Evolutionary conservation across 2,329 filamentous ascomycete genomes (phyloP).

Genomic region (Pseudohalonectria lignicola): DNA sequence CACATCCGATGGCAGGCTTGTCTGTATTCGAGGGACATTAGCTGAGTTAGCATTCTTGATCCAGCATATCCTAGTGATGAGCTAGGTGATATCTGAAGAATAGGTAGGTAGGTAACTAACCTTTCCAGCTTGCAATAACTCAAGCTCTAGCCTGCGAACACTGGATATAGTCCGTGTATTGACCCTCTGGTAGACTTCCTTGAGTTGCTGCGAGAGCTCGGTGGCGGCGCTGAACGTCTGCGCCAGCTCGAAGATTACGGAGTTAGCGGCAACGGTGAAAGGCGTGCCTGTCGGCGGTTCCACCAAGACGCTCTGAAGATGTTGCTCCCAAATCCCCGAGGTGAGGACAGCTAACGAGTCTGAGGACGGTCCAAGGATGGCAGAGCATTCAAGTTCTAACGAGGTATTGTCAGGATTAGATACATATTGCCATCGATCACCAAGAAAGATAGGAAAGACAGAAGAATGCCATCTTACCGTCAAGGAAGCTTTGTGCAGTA

Average conservation of each 20-base stretch:
- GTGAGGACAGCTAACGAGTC: conserved; percentile 21
- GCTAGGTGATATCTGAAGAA: too few relatives aligned
- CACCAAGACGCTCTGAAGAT: conserved; percentile 19
- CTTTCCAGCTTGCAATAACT: conserved; percentile 38
- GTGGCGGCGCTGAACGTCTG: background rate
- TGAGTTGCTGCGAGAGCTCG: conserved; percentile 15
- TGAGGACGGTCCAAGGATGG: conserved; percentile 19
- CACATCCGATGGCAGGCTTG: conserved; percentile 19
- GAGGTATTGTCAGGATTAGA: too few relatives aligned
- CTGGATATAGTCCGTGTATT: conserved; percentile 24
- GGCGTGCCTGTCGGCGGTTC: background rate
- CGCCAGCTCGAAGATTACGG: background rate
- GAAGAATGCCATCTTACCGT: conserved; percentile 25
- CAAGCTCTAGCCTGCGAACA: conserved; percentile 36
- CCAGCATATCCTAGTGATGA: too few relatives aligned
- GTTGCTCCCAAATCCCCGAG: conserved; percentile 30
- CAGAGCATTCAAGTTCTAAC: conserved; percentile 35
- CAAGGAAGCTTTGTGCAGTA: conserved; percentile 36
- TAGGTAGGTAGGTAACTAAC: too few relatives aligned
- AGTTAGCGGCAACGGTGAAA: background rate
- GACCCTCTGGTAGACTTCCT: conserved; percentile 22
- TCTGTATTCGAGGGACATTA: too few relatives aligned
- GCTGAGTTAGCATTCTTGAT: too few relatives aligned
- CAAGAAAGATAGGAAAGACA: background rate
- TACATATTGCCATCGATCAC: background rate